Base-by-base conservation (phyloP, 1,139 yeast species). In the Yamadazyma jaroonii region DNA sequence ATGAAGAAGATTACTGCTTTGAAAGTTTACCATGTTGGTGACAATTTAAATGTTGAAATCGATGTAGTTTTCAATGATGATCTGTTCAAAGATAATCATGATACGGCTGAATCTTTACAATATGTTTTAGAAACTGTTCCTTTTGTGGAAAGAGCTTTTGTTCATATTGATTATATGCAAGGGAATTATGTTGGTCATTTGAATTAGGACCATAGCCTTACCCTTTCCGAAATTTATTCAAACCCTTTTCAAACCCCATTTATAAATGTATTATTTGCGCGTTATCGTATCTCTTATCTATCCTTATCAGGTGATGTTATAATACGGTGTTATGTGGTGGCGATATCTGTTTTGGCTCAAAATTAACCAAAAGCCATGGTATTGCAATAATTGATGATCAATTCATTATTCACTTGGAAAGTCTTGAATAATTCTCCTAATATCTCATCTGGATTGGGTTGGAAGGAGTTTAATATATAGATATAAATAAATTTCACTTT, bases 1-100 rank as follows among this genome's bases (percentile, higher is more conserved):
- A 81, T 85, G 45, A 62, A 74, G 39, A 78, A 74, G 40, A 77
- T 85, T 38, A 84, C 87, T 10, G 77, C 83, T 6, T 71, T 83
- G 45, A 79, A 80, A 47, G 85, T 83, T 11, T 85, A 85, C 52
- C 90, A 85, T 51, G 85, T 82, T 17, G 95, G 95, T 2, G 95
- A 85, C 57, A 69, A 81, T 25, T 64, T 84, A 38, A 81, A 81
- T 50, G 90, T 84, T 28, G 95, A 85, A 54, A 84, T 85, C 25
- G 95, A 85, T 53, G 61, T 85, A 28, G 79, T 84, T 5, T 72
- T 80, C 42, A 79, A 80, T 38, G 52, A 64, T 31, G 61, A 82
- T 49, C 60, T 70, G 6, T 65, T 84, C 48, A 74, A 81, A 42
- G 94, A 85, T 52, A 70, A 82, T 40, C 95, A 85, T 56, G 95